These are phyloP conservation scores for Epichloe aotearoae DNA, from an alignment of 2,329 filamentous ascomycete species.

Conservation along the genomic window DNA sequence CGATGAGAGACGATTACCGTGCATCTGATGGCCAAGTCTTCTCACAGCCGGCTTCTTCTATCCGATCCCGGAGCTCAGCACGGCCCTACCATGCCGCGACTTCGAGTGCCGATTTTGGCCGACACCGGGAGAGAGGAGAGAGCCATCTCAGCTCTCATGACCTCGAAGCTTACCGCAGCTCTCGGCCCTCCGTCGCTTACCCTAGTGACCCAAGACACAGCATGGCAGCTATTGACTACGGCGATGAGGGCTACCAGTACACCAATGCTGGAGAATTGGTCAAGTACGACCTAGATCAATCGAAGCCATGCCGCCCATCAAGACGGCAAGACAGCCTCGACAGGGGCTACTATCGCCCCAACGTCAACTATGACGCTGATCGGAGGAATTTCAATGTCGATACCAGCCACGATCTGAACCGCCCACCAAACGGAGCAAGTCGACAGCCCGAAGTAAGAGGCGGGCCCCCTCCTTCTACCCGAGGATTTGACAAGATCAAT, in stretches of 20 bases:
- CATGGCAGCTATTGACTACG: slow-evolving; percentile 35
- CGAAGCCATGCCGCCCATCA: slow-evolving; percentile 23
- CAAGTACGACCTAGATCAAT: slow-evolving; percentile 46
- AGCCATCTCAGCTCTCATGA: slow-evolving; percentile 25
- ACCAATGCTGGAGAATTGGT: slow-evolving; percentile 50
- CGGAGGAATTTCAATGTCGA: slow-evolving; percentile 32
- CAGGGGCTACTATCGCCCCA: slow-evolving; percentile 40
- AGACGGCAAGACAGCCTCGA: slow-evolving; percentile 43
- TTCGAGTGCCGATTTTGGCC: slow-evolving; percentile 38
- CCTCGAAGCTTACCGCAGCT: slow-evolving; percentile 33
- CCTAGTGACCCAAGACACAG: slow-evolving; percentile 29
- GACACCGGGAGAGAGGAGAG: slow-evolving; percentile 36
- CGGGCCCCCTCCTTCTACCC: slow-evolving; percentile 56
- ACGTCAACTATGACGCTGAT: slow-evolving; percentile 37
- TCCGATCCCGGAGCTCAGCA: slow-evolving; percentile 35
- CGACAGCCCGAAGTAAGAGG: slow-evolving; percentile 27
- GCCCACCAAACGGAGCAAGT: slow-evolving; percentile 25
- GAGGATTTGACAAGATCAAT: slow-evolving; percentile 58
- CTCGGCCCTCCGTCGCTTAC: slow-evolving; percentile 33
- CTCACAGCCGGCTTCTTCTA: slow-evolving; percentile 44
- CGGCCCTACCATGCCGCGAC: slow-evolving; percentile 34
- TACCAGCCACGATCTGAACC: slow-evolving; percentile 29
- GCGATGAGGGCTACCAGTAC: slow-evolving; percentile 48
- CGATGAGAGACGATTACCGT: slow-evolving; percentile 37
- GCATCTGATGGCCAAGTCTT: slow-evolving; percentile 39